Evolutionary conservation across 805 yeast species (phyloP), one percentile per base, ranked within the genome.

Genomic region (Wickerhamiella azyma): DNA sequence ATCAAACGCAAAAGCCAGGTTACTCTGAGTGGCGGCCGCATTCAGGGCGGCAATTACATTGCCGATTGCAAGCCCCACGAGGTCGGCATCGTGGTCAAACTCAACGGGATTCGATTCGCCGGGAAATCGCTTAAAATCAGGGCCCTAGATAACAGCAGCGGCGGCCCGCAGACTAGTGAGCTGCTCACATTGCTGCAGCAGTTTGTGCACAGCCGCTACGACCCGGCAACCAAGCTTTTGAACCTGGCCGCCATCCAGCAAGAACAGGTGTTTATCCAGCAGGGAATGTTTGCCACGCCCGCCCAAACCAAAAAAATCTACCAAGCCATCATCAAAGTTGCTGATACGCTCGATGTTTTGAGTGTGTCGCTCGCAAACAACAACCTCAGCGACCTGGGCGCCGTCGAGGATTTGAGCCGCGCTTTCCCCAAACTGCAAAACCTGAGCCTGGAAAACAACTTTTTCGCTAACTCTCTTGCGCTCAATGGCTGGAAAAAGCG

Each of bases 241-340:
- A 82, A 89, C 57, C 66, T 92, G 42, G 69, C 79, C 3, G 68
- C 66, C 45, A 75, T 86, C 57, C 71, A 74, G 47, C 70, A 70
- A 35, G 97, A 85, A 59, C 79, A 73, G 26, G 67, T 64, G 9
- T 66, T 89, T 36, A 65, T 62, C 10, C 64, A 70, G 16, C 71
- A 71, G 50, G 94, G 94, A 0, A 67, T 85, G 44, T 77, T 86
- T 50, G 72, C 75, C 13, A 65, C 77, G 4, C 66, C 73, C 13
- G 63, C 76, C 9, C 76, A 84, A 1, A 72, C 79, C 29, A 72
- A 88, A 11, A 92, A 89, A 62, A 79, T 86, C 72, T 85, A 89
- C 61, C 81, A 85, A 9, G 97, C 97, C 0, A 65, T 92, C 52
- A 76, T 89, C 81, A 83, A 81, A 59, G 63, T 89, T 8, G 94